Base-by-base conservation (phyloP, 768 basidiomycete genomes). In the Tubosaeta sp. region DNA sequence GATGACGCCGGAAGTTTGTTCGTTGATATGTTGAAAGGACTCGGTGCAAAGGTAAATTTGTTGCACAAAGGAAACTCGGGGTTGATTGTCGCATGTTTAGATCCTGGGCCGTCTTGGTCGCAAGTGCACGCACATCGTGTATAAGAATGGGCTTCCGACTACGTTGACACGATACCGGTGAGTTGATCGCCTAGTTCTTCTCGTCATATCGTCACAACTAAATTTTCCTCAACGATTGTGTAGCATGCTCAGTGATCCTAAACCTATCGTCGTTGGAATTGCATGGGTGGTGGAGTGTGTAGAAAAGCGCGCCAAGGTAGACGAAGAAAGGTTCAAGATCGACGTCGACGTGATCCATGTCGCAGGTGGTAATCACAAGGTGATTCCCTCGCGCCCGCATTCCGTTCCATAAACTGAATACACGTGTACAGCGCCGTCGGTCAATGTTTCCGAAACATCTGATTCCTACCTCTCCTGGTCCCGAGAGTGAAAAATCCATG, bases 281-380 rank as follows among this genome's bases (percentile, higher is more conserved):
- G 86, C 82, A 16, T 94, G 92, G 92, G 87, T 95, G 5, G 88
- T 93, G 2, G 84, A 90, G 62, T 95, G 91, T 58, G 86, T 79
- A 2, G 91, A 93, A 60, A 80, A 83, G 56, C 75, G 78, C 42
- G 67, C 67, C 35, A 78, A 70, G 42, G 80, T 87, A 4, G 88
- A 85, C 22, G 91, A 91, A 64, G 66, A 72, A 4, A 76, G 71
- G 41, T 88, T 83, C 63, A 69, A 83, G 31, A 76, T 92, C 47
- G 82, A 89, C 60, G 69, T 91, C 4, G 83, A 81, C 17, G 5
- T 59, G 32, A 71, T 73, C 47, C 83, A 85, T 49, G 74, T 86
- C 22, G 80, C 80, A 5, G 83, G 84, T 17, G 73, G 69, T 7
- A 77, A 76, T 60, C 84, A 76, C 63, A 89, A 88, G 78, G 88